Base-by-base conservation (phyloP, 2,329 filamentous ascomycete genomes). In the Pseudocercospora fuligena region DNA sequence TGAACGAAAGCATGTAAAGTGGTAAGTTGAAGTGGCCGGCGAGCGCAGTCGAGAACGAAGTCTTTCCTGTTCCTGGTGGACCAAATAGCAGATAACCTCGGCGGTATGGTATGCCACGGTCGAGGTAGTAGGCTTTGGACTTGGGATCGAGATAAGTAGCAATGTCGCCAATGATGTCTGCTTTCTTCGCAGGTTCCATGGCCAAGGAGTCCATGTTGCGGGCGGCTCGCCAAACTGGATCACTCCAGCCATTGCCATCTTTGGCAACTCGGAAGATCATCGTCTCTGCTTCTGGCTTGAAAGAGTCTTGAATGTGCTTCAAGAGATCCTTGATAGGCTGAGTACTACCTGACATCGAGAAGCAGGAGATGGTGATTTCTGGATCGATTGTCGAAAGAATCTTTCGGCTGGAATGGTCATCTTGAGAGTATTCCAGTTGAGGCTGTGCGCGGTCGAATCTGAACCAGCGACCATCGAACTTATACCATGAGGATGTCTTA, bases 21-120 rank as follows among this genome's bases (percentile, higher is more conserved):
- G 94, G 97, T 36, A 95, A 94, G 77, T 97, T 94, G 71, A 94
- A 98, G 83, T 95, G 86, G 84, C 98, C 98, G 76, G 95, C 94
- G 36, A 98, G 93, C 25, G 94, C 94, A 85, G 94, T 89, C 51
- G 94, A 94, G 80, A 94, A 97, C 36, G 97, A 90, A 0, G 94
- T 98, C 86, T 99, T 98, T 78, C 94, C 94, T 19, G 95, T 98
- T 80, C 95, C 95, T 6, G 95, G 95, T 57, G 94, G 95, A 0
- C 95, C 94, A 78, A 97, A 93, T 0, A 97, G 85, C 7, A 97
- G 85, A 76, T 97, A 97, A 0, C 94, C 94, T 64, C 94, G 85
- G n/a, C 94, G 88, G 75, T 97, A 97, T 0, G 94, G 94, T 70
- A 97, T 97, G 2, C 94, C 94, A n/a, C 94, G 89, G 74, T 97